Base-by-base conservation (phyloP, 2,329 filamentous ascomycete species). In the Apiospora aurea region DNA sequence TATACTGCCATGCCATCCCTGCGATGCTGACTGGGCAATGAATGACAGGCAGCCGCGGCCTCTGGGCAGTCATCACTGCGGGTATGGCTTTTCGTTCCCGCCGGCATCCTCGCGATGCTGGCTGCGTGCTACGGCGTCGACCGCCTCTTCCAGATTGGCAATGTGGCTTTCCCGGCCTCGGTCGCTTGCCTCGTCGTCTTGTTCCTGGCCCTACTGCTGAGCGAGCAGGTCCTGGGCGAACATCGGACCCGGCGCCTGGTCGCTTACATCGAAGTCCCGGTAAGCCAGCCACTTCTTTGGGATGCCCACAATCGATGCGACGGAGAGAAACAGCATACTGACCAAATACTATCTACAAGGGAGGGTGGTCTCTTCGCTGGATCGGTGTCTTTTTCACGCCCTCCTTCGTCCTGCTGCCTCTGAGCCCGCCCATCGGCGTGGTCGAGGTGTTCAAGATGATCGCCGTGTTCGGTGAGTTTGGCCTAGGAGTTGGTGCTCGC, bases 361-460 rank as follows among this genome's bases (percentile, higher is more conserved):
- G 87, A 66, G 86, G 86, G 10, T 91, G 88, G 85, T 85, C 87
- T 7, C 81, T 90, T 38, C 84, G 85, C 61, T 90, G 88, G 83
- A 89, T 91, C 75, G 89, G 86, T 71, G 80, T 90, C 69, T 85
- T 89, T 75, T 90, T 91, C 75, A 88, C 86, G 2, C 89, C 88
- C 11, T 86, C 88, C 0, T 91, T 91, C 80, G 84, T 91, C 10
- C 82, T 89, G 41, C 81, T 91, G 0, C 88, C 89, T 8, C 81
- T 91, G 1, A 90, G 88, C 74, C 85, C 87, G 1, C 75, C 84
- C 0, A 88, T 91, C 24, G 84, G 87, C 26, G 84, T 85, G 1
- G 75, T 83, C 0, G 89, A 91, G 75, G 87, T 90, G 16, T 83
- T 84, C 51, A 89, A 90, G 76, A 89, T 91, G 53, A 88, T 90